phyloP scores from a whole-genome alignment of 2,329 filamentous ascomycete species.

The Stylonectria norvegica region DNA sequence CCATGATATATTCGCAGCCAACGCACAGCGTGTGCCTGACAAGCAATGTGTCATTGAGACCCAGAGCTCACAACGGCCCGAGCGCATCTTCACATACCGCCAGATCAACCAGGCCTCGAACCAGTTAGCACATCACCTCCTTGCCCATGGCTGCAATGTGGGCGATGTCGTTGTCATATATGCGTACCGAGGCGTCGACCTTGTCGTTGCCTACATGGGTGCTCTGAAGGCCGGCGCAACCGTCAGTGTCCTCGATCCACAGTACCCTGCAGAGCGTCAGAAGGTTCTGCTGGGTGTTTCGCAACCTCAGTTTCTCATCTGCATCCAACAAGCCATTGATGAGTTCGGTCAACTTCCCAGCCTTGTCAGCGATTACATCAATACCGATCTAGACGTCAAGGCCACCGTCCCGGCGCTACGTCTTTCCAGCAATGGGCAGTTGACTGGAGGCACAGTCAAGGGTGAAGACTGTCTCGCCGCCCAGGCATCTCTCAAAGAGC shows the following conservation, averaged over 20 bases:
- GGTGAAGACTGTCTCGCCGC: conserved; percentile 65
- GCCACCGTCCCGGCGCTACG: conserved; percentile 71
- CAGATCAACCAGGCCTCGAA: conserved; percentile 87
- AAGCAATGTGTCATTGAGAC: conserved; percentile 50
- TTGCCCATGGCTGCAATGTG: conserved; percentile 65
- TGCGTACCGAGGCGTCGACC: conserved; percentile 68
- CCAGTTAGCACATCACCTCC: conserved; percentile 73
- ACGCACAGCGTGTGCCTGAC: conserved; percentile 67
- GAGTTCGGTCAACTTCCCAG: conserved; percentile 45
- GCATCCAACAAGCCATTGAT: conserved; percentile 66
- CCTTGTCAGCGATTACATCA: conserved; percentile 43
- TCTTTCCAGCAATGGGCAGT: conserved; percentile 65
- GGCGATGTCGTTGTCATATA: conserved; percentile 95
- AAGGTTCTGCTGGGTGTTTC: conserved; percentile 71
- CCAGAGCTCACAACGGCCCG: conserved; percentile 42
- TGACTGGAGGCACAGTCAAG: conserved; percentile 63
- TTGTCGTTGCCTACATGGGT: conserved; percentile 73
- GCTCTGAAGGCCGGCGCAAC: conserved; percentile 54
- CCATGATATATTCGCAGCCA: conserved; percentile 63
- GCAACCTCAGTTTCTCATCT: conserved; percentile 65
- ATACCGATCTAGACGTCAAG: conserved; percentile 67
- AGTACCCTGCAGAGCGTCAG: conserved; percentile 40
- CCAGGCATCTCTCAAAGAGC: conserved; percentile 46
- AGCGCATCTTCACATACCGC: conserved; percentile 73
- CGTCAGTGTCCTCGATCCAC: conserved; percentile 68